These are phyloP conservation scores for Oenanthe sinensis DNA, from an alignment of 129 eudicot genomes.

Conservation along the genomic window DNA sequence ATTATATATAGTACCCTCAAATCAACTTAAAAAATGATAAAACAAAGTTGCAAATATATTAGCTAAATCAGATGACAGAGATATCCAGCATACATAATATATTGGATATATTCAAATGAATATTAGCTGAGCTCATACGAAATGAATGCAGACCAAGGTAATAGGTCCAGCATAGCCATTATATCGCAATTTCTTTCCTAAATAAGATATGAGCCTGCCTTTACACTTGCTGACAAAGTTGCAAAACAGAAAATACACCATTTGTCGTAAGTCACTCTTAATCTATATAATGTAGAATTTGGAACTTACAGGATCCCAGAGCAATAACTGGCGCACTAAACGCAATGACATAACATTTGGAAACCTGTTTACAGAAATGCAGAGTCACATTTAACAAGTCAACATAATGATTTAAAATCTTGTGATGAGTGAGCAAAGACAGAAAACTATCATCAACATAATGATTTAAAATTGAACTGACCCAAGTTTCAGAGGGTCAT, in stretches of 20 bases:
- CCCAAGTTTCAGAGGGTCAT: slow-evolving; percentile 96
- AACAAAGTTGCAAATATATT: not conserved
- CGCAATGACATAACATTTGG: slow-evolving; percentile 91
- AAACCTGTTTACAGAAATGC: slow-evolving; percentile 49
- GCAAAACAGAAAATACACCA: not conserved
- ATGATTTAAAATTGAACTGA: slow-evolving; percentile 22
- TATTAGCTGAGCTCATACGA: not conserved
- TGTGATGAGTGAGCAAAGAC: not conserved
- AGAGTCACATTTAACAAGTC: not conserved
- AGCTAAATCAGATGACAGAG: not conserved
- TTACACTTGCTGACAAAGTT: not conserved
- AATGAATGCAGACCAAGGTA: not conserved
- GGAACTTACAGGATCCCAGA: slow-evolving; percentile 87
- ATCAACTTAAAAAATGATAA: no score
- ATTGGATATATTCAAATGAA: not conserved
- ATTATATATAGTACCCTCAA: not conserved
- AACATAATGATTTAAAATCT: no score
- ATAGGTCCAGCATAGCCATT: not conserved
- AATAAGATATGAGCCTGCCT: not conserved
- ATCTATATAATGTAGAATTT: not conserved
- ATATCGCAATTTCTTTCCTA: not conserved
- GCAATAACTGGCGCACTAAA: slow-evolving; percentile 78
- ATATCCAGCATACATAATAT: not conserved
- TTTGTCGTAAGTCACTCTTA: not conserved
- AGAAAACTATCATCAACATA: slow-evolving; percentile 4